Evolutionary conservation across 352 stramenopile genomes (phyloP).

Genomic region (Globisporangium canariense): DNA sequence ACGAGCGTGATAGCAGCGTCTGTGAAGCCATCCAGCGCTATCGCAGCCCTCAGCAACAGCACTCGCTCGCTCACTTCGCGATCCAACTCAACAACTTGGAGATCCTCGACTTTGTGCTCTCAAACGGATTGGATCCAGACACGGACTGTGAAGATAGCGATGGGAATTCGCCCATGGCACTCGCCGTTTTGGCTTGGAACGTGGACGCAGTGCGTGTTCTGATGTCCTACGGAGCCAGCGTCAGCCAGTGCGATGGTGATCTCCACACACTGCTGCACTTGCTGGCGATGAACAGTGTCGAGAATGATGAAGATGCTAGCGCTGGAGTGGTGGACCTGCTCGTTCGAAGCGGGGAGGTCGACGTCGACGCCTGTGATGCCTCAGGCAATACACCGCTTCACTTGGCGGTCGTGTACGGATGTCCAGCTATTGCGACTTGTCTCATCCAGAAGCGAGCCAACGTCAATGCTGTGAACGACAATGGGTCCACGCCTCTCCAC

Average conservation of each 20-base stretch:
- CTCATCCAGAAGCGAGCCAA: constrained; percentile 25
- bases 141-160: constrained; percentile 13
- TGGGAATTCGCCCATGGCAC: constrained; percentile 13
- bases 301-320: not conserved
- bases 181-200: constrained; percentile 11
- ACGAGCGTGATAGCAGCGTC: constrained; percentile 2
- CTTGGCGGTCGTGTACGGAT: constrained; percentile 34
- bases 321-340: constrained; percentile 1
- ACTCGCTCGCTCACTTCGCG: constrained; percentile 28
- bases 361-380: constrained; percentile 27
- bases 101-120: constrained; percentile 19
- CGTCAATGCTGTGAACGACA: constrained; percentile 27
- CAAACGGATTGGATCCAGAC: not conserved
- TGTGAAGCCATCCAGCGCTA: constrained; percentile 13
- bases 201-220: constrained; percentile 18
- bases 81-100: constrained; percentile 20
- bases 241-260: constrained; percentile 24
- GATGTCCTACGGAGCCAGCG: constrained; percentile 23
- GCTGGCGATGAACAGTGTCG: constrained; percentile 6
- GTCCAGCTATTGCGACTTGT: constrained; percentile 11
- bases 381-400: constrained; percentile 38
- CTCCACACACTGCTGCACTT: constrained; percentile 14
- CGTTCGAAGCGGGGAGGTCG: constrained; percentile 1
- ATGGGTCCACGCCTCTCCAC: constrained; percentile 26
- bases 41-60: constrained; percentile 22